These are phyloP conservation scores for Aspergillus candidus DNA, from an alignment of 2,329 filamentous ascomycete genomes.

Conservation along the genomic window DNA sequence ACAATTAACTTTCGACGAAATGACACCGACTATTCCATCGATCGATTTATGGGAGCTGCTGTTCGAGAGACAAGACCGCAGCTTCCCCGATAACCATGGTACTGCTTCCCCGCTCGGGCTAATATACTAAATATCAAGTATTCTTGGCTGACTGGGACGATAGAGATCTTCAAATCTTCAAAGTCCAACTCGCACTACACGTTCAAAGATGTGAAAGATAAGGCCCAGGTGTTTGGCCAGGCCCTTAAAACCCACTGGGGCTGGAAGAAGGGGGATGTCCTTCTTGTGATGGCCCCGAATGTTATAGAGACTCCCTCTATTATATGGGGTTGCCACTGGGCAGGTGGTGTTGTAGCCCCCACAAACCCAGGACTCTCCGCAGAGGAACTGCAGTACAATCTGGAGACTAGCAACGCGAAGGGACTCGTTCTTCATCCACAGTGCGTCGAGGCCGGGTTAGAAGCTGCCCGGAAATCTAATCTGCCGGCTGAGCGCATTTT, in stretches of 20 bases:
- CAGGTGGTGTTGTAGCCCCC: conserved; percentile 14
- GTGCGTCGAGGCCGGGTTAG: conserved; percentile 4
- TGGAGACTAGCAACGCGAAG: conserved; percentile 10
- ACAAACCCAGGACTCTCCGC: conserved; percentile 12
- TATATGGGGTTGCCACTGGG: conserved; percentile 14
- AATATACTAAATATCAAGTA: no score
- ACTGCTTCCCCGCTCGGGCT: no score
- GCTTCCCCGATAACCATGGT: no score
- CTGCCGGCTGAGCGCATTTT: conserved; percentile 8
- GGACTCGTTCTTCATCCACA: conserved; percentile 8
- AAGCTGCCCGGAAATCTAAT: conserved; percentile 3
- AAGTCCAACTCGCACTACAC: not conserved
- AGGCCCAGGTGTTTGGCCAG: conserved; percentile 6
- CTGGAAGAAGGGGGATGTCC: conserved; percentile 15
- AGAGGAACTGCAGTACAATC: conserved; percentile 10
- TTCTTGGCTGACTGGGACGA: no score
- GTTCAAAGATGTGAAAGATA: not conserved
- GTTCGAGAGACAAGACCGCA: no score
- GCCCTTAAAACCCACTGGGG: conserved; percentile 6
- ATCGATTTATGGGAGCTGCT: no score
- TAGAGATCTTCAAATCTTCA: no score
- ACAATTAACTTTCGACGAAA: no score
- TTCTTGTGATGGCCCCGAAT: conserved; percentile 14
- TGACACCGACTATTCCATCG: no score
- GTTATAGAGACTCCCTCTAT: conserved; percentile 10